phyloP scores from a whole-genome alignment of 306 rosid genomes.

The Ceratonia siliqua region DNA sequence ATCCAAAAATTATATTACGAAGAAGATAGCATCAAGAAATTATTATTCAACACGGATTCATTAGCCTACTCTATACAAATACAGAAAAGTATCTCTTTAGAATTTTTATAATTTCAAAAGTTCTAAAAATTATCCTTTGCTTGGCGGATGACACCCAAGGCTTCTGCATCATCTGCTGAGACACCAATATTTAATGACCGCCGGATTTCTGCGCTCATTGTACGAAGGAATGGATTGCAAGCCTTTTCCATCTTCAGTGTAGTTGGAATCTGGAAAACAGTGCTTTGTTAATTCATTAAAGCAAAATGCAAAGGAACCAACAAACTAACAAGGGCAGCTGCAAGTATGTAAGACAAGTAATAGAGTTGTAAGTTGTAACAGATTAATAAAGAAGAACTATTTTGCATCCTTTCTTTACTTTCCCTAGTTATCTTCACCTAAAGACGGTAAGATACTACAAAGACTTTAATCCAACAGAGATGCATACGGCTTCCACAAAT shows the following conservation, averaged over 20 bases:
- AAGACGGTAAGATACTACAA: not conserved
- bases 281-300: not conserved
- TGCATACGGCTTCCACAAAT: too few relatives aligned
- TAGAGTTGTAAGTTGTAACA: not conserved
- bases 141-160: conserved; percentile 64
- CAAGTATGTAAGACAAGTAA: not conserved
- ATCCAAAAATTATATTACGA: conserved; percentile 17
- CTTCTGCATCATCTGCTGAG: conserved; percentile 70
- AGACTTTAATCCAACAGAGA: not conserved
- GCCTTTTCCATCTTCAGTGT: conserved; percentile 75
- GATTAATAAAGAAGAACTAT: not conserved
- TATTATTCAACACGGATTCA: conserved; percentile 26
- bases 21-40: conserved; percentile 23
- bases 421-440: not conserved
- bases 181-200: conserved; percentile 56
- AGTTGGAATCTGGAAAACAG: conserved; percentile 71
- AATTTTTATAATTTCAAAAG: conserved; percentile 26
- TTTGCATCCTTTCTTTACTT: not conserved
- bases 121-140: conserved; percentile 78
- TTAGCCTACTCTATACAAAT: conserved; percentile 52
- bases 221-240: conserved; percentile 96
- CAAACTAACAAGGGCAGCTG: not conserved
- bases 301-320: conserved; percentile 3
- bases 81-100: conserved; percentile 13
- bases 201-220: conserved; percentile 67